Evolutionary conservation across 176 grass and related monocot species (phyloP).

Genomic region (Rhipidocladum racemiflorum): DNA sequence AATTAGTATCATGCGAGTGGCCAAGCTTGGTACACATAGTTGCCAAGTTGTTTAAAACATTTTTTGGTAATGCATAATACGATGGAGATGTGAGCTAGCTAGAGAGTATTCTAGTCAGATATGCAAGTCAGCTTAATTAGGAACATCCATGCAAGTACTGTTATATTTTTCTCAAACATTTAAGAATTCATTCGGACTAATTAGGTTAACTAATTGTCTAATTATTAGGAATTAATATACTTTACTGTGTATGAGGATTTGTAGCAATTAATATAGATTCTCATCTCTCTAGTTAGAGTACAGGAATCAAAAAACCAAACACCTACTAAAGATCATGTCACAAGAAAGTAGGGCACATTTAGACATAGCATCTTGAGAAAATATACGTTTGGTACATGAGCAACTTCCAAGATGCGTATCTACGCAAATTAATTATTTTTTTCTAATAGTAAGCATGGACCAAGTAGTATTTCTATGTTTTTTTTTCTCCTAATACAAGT

Average conservation of each 20-base stretch:
- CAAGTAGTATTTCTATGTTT: too few species aligned
- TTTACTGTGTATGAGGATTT: not conserved
- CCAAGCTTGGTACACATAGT: constrained; percentile 32
- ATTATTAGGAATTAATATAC: not conserved
- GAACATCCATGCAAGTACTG: constrained; percentile 8
- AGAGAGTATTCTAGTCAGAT: constrained; percentile 45
- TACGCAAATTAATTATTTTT: constrained; percentile 34
- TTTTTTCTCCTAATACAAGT: too few species aligned
- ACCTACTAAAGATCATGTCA: constrained; percentile 47
- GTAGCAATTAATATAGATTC: constrained; percentile 25
- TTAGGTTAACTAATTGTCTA: not conserved
- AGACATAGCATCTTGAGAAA: constrained; percentile 34
- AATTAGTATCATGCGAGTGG: constrained; percentile 26
- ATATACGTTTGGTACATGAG: constrained; percentile 29
- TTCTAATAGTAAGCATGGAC: constrained; percentile 22
- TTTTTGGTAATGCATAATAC: constrained; percentile 1
- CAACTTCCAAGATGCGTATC: constrained; percentile 47
- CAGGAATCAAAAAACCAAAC: constrained; percentile 41
- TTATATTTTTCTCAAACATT: not conserved
- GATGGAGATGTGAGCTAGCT: constrained; percentile 24
- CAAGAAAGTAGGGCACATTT: constrained; percentile 42
- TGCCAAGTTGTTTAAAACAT: not conserved
- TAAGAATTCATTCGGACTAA: constrained; percentile 20
- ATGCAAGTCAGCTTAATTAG: constrained; percentile 25
- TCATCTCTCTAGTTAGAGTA: constrained; percentile 28